Evolutionary conservation across 345 rosid genomes (phyloP), one percentile per base, ranked within the genome.

Genomic region (Xanthoceras sorbifolium): DNA sequence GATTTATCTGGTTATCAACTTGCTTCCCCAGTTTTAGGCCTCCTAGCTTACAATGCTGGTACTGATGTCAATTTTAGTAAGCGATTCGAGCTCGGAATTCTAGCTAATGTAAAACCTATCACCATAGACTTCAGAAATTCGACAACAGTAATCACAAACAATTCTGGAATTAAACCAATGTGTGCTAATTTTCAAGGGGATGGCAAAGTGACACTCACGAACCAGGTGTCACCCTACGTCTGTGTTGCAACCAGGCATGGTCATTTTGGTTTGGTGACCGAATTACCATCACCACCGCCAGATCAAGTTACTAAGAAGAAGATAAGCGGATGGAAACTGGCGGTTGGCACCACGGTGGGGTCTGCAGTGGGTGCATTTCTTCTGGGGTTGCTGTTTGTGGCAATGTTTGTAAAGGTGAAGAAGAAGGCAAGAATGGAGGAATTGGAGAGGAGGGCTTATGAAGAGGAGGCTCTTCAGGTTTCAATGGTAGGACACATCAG

Each of bases 401-500:
- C 92, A 0, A 86, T 89, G 77, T 79, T 92, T 63, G 91, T 87
- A 31, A 87, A 92, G 81, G 98, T 87, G 46, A 91, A 87, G 87
- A 92, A 86, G 87, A 95, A 85, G 75, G 90, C 88, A 6, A 90
- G 80, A 82, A 88, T 88, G 85, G 96, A 85, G 67, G 99, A 89
- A 77, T 82, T 92, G 90, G 96, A 89, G 81, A 85, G 98, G 80
- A 92, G 94, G 78, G 94, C 94, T 6, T 95, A 91, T 42, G 98
- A 95, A 86, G 99, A 93, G 81, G 98, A 95, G 81, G 99, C 97
- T 55, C 77, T 92, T 25, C 96, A 92, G 81, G 96, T 95, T 44
- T 82, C 99, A 64, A 93, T 96, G 97, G 98, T 92, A 48, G 97
- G 95, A 5, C 97, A 92, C 83, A 80, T 93, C 64, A 90, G 95